Evolutionary conservation across 2,329 filamentous ascomycete genomes (phyloP).

Genomic region (Aspergillus sp.): DNA sequence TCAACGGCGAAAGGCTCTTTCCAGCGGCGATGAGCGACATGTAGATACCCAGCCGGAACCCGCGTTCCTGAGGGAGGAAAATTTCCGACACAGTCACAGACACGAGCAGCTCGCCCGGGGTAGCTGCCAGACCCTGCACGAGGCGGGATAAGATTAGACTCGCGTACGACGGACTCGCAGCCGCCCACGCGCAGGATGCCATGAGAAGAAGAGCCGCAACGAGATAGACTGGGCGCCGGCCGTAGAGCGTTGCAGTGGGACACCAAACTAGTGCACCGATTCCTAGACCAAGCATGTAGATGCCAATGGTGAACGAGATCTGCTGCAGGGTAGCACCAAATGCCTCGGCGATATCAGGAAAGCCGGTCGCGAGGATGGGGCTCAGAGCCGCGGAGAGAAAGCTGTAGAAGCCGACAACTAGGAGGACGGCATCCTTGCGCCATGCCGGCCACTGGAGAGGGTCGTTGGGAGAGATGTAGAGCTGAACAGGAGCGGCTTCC

Average conservation of each 20-base stretch:
- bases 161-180: not conserved
- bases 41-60: conserved; percentile 10
- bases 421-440: conserved; percentile 1
- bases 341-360: not conserved
- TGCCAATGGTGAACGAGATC: conserved; percentile 10
- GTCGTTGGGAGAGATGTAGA: conserved; percentile 1
- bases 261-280: conserved; percentile 1
- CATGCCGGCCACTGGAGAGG: conserved; percentile 8
- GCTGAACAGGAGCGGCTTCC: not conserved
- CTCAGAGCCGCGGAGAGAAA: conserved; percentile 6
- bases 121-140: not conserved
- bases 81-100: conserved; percentile 11
- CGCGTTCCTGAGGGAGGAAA: conserved; percentile 8
- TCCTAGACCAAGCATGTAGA: conserved; percentile 13
- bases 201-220: not conserved
- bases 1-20: conserved; percentile 6
- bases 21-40: conserved; percentile 11
- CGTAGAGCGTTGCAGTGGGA: conserved; percentile 5
- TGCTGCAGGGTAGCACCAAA: not conserved
- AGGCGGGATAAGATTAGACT: conserved; percentile 1
- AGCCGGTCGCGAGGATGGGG: conserved; percentile 6
- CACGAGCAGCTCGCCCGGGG: conserved; percentile 8
- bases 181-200: conserved; percentile 6
- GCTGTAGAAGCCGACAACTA: conserved; percentile 11
- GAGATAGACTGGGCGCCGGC: conserved; percentile 4